Conservation (phyloP, 805 yeast species). For the Scheffersomyces ergatensis region DNA sequence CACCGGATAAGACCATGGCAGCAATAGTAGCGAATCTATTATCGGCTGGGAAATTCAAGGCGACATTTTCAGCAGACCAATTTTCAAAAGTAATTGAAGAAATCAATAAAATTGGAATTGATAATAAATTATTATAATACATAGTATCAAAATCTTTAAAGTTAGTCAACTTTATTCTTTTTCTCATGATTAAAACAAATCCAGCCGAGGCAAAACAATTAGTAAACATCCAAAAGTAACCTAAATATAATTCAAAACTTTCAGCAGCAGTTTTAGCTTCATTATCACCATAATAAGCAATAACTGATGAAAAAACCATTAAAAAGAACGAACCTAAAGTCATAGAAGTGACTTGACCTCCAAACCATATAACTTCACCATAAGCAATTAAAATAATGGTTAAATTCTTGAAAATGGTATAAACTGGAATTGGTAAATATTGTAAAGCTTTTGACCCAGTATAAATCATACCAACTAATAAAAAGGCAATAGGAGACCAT, state of each 20-base stretch:
- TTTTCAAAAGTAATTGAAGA: slow-evolving; percentile 82
- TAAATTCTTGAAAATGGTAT: slow-evolving; percentile 96
- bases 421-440: slow-evolving; percentile 88
- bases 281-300: slow-evolving; percentile 89
- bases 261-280: slow-evolving; percentile 31
- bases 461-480: slow-evolving; percentile 91
- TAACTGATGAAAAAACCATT: slow-evolving; percentile 94
- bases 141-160: slow-evolving; percentile 97
- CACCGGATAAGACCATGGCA: slow-evolving; percentile 90
- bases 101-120: slow-evolving; percentile 82
- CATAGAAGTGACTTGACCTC: slow-evolving; percentile 87
- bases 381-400: slow-evolving; percentile 96
- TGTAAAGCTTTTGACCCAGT: slow-evolving; percentile 95
- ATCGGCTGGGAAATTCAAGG: slow-evolving; percentile 73
- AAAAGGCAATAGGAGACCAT: slow-evolving; percentile 91
- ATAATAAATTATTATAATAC: slow-evolving; percentile 94
- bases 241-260: slow-evolving; percentile 53
- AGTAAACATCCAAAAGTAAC: slow-evolving; percentile 95
- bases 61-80: slow-evolving; percentile 83
- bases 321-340: slow-evolving; percentile 83
- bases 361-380: slow-evolving; percentile 97
- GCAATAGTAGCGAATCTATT: slow-evolving; percentile 66
- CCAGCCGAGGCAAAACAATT: slow-evolving; percentile 95
- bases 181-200: slow-evolving; percentile 92
- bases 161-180: slow-evolving; percentile 94